Evolutionary conservation across 2,329 filamentous ascomycete genomes (phyloP), one percentile per base, ranked within the genome.

Genomic region (Polytolypa hystricis): DNA sequence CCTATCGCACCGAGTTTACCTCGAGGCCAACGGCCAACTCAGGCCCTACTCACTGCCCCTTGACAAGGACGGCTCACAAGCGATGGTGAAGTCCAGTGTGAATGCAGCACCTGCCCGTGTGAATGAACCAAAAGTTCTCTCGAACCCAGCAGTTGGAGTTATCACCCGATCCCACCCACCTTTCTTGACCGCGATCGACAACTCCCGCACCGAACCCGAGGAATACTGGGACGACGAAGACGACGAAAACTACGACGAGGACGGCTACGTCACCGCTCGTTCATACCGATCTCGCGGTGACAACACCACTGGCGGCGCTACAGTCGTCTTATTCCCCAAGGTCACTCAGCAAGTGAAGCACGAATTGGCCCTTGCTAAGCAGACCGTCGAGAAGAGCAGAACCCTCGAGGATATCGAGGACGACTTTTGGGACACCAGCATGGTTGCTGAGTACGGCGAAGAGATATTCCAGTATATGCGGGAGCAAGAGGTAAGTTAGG

Each of bases 391-490:
- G 47, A 62, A 65, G 19, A 77, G 73, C 18, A 71, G 74, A 17
- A 77, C 76, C 1, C 58, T 65, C 4, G 83, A 91, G 40, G 86
- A 94, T 40, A 67, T 86, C 27, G 83, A 93, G 43, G 89, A 95
- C 46, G 89, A 96, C 55, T 69, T 73, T 35, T 93, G 82, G 77
- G 91, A 96, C 55, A 85, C 89, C 21, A 94, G 84, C 56, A 96
- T 98, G 91, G 91, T 96, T 34, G 83, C 87, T 8, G 89, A 96
- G 56, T 98, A 98, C 53, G 81, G 82, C 32, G 85, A 94, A 11
- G 91, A 98, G 52, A 96, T 98, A 49, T 95, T 96, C 52, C 70
- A 75, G 17, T 94, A 96, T 64, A 85, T 96, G 83, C 77, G 75
- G 35, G 71, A 83, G 40, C 77, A 94, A 35, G 91, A 98, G 79